Evolutionary conservation across 805 yeast species (phyloP), one percentile per base, ranked within the genome.

Genomic region (Pichia sporocuriosa): DNA sequence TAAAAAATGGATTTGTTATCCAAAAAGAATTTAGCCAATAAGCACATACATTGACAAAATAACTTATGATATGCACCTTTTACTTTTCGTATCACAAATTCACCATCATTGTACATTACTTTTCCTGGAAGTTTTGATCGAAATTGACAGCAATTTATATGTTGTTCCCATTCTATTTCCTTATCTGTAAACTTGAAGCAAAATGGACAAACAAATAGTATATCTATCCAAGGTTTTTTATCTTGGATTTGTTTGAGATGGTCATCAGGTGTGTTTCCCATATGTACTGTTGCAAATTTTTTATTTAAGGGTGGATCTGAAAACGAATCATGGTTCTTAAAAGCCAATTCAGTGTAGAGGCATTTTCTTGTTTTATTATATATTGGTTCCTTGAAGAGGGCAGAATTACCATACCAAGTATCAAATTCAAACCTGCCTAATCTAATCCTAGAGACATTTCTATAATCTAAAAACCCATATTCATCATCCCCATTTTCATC

Each of bases 361-460:
- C 68, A 71, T 12, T 60, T 62, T 4, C 13, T 21, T 4, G 16
- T 9, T 29, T 40, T 42, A 20, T 40, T 37, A 12, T 32, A 31
- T n/a, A 21, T 20, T 9, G 48, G 40, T 35, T 68, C 68, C 16
- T 47, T 40, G 48, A 88, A 85, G 57, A 86, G 82, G 1, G 87
- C 94, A 3, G 85, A 75, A 52, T 84, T 83, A 0, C 94, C 93
- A 57, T 83, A 88, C 96, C 97, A 87, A 3, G 97, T 81, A 41
- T 77, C 72, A 47, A 89, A 77, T 44, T 72, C 73, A 50, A 68
- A 72, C 17, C 72, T 68, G 0, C 96, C 97, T 46, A 85, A 75
- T 26, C 69, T 72, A 8, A 90, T 84, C 21, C 72, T 59, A 7
- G 58, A 61, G 32, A 89, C 79, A 65, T 89, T 89, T 12, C 84